phyloP scores from a whole-genome alignment of 805 yeast genomes.

The Spathaspora arborariae region DNA sequence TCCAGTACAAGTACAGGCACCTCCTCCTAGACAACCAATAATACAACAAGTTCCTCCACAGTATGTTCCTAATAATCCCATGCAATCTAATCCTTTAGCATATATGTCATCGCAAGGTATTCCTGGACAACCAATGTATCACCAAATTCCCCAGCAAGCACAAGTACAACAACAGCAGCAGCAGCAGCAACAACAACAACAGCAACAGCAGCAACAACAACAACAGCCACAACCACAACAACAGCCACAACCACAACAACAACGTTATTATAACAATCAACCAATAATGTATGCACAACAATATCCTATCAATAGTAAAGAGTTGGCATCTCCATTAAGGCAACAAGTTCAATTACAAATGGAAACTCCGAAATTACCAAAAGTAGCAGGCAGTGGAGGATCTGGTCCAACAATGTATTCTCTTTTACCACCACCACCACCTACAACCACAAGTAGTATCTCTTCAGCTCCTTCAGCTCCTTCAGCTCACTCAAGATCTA shows the following conservation, averaged over 20 bases:
- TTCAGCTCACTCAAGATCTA: conserved; percentile 28
- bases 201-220: conserved; percentile 3
- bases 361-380: conserved; percentile 29
- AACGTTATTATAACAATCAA: background rate
- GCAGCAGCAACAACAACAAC: conserved; percentile 4
- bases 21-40: conserved; percentile 3
- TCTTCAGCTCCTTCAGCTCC: conserved; percentile 13
- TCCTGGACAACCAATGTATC: conserved; percentile 1
- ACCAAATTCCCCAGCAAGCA: background rate
- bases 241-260: conserved; percentile 5
- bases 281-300: conserved; percentile 1
- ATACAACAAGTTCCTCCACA: conserved; percentile 4
- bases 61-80: conserved; percentile 13
- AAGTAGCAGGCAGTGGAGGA: conserved; percentile 19
- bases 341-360: conserved; percentile 9
- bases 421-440: conserved; percentile 32
- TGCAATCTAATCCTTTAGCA: conserved; percentile 20
- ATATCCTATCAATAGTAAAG: conserved; percentile 22
- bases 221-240: conserved; percentile 1
- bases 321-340: conserved; percentile 36
- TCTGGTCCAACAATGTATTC: conserved; percentile 15
- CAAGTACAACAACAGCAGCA: background rate
- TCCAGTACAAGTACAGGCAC: conserved; percentile 3
- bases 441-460: conserved; percentile 12
- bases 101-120: conserved; percentile 13